phyloP scores from a whole-genome alignment of 148 eudicot genomes.

The Arbutus unedo region DNA sequence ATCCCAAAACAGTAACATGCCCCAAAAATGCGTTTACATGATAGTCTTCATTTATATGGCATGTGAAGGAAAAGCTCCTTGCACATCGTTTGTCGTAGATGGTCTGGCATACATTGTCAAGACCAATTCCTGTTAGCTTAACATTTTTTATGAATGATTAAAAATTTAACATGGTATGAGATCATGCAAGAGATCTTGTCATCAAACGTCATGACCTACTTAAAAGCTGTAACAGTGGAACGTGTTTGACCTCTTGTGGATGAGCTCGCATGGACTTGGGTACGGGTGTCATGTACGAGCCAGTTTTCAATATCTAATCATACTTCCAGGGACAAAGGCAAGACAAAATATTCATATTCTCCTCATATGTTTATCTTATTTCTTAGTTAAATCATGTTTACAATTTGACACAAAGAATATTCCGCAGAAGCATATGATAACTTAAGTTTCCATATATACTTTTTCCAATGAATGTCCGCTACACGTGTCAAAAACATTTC shows the following conservation, averaged over 20 bases:
- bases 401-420: neutral
- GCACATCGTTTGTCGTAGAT: neutral
- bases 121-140: neutral
- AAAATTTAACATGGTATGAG: neutral
- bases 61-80: neutral
- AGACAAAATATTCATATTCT: neutral
- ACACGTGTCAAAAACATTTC: neutral
- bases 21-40: neutral
- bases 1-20: neutral
- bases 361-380: neutral
- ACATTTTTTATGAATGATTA: neutral
- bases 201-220: neutral
- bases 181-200: neutral
- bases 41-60: neutral
- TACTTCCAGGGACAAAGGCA: neutral
- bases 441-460: neutral
- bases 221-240: neutral
- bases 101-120: neutral
- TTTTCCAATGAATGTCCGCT: neutral
- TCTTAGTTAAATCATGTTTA: neutral
- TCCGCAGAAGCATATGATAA: neutral
- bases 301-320: neutral
- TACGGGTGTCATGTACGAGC: neutral
- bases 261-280: neutral
- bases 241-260: neutral